Base-by-base conservation (phyloP, 2,329 filamentous ascomycete species). In the Bipolaris gigantea region DNA sequence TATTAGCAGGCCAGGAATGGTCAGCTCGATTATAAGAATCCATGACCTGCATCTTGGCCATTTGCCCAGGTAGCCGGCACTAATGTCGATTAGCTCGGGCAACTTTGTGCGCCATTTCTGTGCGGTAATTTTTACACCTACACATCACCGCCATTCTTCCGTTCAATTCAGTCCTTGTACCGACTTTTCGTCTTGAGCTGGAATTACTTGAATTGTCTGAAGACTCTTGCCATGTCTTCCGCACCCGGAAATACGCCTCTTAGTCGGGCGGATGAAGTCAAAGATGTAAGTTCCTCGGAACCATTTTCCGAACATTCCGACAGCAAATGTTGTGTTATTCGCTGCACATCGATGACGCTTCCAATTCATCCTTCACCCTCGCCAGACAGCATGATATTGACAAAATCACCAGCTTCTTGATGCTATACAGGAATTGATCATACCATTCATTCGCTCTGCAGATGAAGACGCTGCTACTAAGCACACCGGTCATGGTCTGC, bases 391-490 rank as follows among this genome's bases (percentile, higher is more conserved):
- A 27, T 27, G 21, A 10, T 23, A 36, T 21, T 59, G 38, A 55
- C 34, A 5, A 41, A 9, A 50, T 8, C 11, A 16, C 46, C 55
- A 61, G 65, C 53, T 57, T 7, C 47, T 56, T 13, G 60, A 52
- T 50, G 83, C 87, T 3, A 83, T 92, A 44, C 83, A 87, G 73
- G 76, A 80, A 8, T 79, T 91, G 50, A 83, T 92, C 53, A 76
- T 91, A 18, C 86, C 87, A 0, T 92, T 89, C 72, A 85, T 93
- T 64, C 81, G 78, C 56, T 78, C 81, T n/a, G 87, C 89, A 36
- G 89, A 92, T 73, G 80, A 86, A 51, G 78, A 83, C 65, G 82
- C 85, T 18, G 77, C 80, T 2, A 69, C 75, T 6, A 79, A 85
- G 82, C 62, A 79, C 75, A 47, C 80, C 0, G 86, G 85, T 21